Percentiles rank a stretch among this genome's conserved stretches.
Conservation (phyloP, 1,139 yeast genomes). For the Yamadazyma oceani region DNA sequence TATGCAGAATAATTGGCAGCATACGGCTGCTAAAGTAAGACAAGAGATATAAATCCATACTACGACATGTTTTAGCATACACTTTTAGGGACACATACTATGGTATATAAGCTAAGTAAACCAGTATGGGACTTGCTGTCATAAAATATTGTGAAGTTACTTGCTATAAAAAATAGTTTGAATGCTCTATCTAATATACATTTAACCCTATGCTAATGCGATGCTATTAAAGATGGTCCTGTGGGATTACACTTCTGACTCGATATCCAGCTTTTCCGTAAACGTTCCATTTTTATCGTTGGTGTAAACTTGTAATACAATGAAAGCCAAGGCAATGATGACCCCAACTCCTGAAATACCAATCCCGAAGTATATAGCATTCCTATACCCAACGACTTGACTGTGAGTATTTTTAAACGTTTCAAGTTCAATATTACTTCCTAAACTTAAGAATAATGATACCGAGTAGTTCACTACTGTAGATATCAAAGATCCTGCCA, state of each 20-base stretch:
- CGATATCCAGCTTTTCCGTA: conserved; percentile 1
- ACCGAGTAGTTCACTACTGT: conserved; percentile 57
- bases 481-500: conserved; percentile 59
- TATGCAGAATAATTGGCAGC: too few species aligned
- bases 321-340: conserved; percentile 27
- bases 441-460: conserved; percentile 52
- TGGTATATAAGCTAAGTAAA: too few species aligned
- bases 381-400: conserved; percentile 38
- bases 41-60: too few species aligned
- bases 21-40: too few species aligned
- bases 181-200: too few species aligned
- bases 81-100: too few species aligned
- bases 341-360: conserved; percentile 40
- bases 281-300: conserved; percentile 9
- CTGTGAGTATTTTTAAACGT: conserved; percentile 22
- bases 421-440: conserved; percentile 47
- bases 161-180: too few species aligned
- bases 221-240: too few species aligned
- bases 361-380: conserved; percentile 43
- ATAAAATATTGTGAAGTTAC: too few species aligned
- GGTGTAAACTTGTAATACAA: conserved; percentile 23
- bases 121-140: too few species aligned
- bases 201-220: too few species aligned
- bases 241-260: neutral
- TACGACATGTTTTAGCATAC: too few species aligned